phyloP scores from a whole-genome alignment of 805 yeast species.

The Metschnikowia gelsemii region DNA sequence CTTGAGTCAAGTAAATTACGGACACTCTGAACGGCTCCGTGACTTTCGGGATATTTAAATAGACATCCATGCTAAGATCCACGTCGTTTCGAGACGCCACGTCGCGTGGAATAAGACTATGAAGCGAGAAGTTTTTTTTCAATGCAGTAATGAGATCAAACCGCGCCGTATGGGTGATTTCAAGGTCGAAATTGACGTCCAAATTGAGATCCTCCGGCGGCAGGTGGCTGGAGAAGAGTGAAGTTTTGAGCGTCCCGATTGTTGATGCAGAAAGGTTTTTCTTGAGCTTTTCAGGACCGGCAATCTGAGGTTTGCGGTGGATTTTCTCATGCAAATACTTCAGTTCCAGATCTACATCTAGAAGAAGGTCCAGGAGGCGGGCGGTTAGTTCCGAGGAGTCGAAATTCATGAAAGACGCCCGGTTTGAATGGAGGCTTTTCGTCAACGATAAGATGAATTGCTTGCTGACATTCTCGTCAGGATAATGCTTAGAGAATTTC shows the following conservation, averaged over 20 bases:
- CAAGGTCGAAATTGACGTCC: slow-evolving; percentile 15
- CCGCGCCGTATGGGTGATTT: slow-evolving; percentile 18
- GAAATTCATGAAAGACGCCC: slow-evolving; percentile 57
- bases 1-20: slow-evolving; percentile 26
- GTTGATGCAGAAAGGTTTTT: slow-evolving; percentile 14
- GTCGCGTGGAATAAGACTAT: slow-evolving; percentile 36
- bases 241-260: slow-evolving; percentile 8
- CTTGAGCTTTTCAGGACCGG: slow-evolving; percentile 1
- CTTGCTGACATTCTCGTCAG: slow-evolving; percentile 22
- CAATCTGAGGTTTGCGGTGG: slow-evolving; percentile 8
- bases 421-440: slow-evolving; percentile 39
- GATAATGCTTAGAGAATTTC: slow-evolving; percentile 55
- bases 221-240: slow-evolving; percentile 9
- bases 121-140: slow-evolving; percentile 39
- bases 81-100: slow-evolving; percentile 34
- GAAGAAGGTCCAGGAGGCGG: slow-evolving; percentile 30
- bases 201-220: slow-evolving; percentile 15
- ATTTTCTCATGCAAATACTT: slow-evolving; percentile 14
- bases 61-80: slow-evolving; percentile 34
- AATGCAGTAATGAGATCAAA: slow-evolving; percentile 34
- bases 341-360: slow-evolving; percentile 18
- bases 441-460: slow-evolving; percentile 37
- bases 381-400: slow-evolving; percentile 62
- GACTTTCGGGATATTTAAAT: slow-evolving; percentile 29
- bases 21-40: slow-evolving; percentile 21